Evolutionary conservation across 495 filamentous ascomycete genomes (phyloP), one percentile per base, ranked within the genome.

Genomic region (Pyrenula aspistea): DNA sequence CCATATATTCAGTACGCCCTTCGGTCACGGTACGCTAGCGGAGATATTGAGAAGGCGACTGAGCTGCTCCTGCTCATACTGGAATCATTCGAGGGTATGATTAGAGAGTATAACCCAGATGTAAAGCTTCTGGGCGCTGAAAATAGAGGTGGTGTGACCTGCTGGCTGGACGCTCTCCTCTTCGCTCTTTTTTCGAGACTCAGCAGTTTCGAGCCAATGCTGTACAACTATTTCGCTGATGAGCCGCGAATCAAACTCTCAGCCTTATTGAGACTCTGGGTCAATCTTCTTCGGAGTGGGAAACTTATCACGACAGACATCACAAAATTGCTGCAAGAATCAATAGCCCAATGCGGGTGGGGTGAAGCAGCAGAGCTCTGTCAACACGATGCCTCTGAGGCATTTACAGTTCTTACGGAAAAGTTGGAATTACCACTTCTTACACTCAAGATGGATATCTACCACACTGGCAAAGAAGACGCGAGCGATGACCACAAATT

Each of bases 131-230:
- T 90, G 1, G 93, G 93, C 1, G 93, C 93, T 2, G 86, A 89
- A 60, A 98, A 98, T 65, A 76, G 92, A 50, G 77, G 84, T 19
- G 82, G 79, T 20, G 89, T 93, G 21, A 96, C 93, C 31, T 98
- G 93, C 68, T 98, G 90, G 62, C 73, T 96, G 0, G 93, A 96
- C 65, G 77, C 91, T 0, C 71, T 96, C n/a, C 81, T 98, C 1
- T 96, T 96, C 63, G 88, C 93, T 57, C 96, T 98, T 92, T 98
- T 98, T 67, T 86, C 89, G 10, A 82, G 88, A 55, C 72, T 96
- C 23, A 84, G 85, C 51, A 89, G 87, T 62, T 98, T 96, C 66
- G 93, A 98, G 64, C 87, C 86, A 23, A 94, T 96, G 70, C 71
- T 96, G 52, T 84, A 84, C 64, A 85, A 87, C 53, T 76, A 72